phyloP scores from a whole-genome alignment of 75 land plant species.

The Adiantum capillusveneris region DNA sequence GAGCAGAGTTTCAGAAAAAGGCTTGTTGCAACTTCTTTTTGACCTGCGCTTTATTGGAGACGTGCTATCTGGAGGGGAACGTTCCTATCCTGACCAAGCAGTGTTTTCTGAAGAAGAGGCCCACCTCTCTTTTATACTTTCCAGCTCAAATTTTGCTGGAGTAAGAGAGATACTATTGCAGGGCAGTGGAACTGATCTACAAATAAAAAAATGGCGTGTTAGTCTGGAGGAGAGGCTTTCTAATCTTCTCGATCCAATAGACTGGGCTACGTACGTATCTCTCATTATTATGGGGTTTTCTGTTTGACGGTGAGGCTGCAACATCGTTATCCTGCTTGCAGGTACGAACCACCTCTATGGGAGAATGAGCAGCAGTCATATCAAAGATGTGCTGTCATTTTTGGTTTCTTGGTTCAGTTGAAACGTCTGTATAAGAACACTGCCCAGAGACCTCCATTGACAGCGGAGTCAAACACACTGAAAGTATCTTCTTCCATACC shows the following conservation, averaged over 20 bases:
- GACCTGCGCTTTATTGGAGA: slow-evolving; percentile 76
- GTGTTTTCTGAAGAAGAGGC: slow-evolving; percentile 26
- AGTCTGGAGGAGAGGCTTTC: slow-evolving; percentile 44
- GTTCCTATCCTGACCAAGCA: slow-evolving; percentile 10
- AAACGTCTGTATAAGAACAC: slow-evolving; percentile 76
- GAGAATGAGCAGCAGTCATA: slow-evolving; percentile 94
- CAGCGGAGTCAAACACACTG: slow-evolving; percentile 68
- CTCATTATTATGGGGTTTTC: neutral
- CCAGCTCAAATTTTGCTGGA: slow-evolving; percentile 4
- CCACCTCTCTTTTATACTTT: neutral
- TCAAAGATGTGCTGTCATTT: slow-evolving; percentile 81
- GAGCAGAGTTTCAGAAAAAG: slow-evolving; percentile 77
- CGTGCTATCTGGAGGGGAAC: slow-evolving; percentile 75
- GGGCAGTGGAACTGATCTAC: slow-evolving; percentile 18
- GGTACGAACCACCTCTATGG: slow-evolving; percentile 93
- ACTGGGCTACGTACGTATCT: slow-evolving; percentile 91
- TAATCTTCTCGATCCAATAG: slow-evolving; percentile 84
- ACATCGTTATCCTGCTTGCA: slow-evolving; percentile 13
- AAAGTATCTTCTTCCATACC: slow-evolving; percentile 64
- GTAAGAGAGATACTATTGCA: slow-evolving; percentile 1
- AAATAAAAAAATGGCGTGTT: slow-evolving; percentile 30
- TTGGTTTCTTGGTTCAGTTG: slow-evolving; percentile 87
- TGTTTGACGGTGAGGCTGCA: too few species aligned
- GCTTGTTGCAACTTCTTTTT: slow-evolving; percentile 76
- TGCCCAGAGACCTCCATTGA: slow-evolving; percentile 59